These are phyloP conservation scores for Eragrostis nindensis DNA, from an alignment of 176 grass and related monocot species.

Conservation along the genomic window DNA sequence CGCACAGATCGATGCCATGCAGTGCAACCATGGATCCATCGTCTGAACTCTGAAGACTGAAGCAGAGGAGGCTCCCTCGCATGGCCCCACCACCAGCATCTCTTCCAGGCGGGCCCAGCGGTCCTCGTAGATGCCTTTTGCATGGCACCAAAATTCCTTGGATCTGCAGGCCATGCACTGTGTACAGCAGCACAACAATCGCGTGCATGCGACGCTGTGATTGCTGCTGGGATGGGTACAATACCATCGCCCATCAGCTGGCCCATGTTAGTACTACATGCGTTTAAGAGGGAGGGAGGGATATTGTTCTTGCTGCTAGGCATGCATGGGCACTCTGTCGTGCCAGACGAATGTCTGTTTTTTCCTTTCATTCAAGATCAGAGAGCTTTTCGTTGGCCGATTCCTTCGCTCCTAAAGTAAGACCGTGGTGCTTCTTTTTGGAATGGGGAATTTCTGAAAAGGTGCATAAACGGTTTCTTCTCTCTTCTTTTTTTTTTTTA, in stretches of 20 bases:
- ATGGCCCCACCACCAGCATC: not conserved
- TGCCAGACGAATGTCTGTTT: constrained; percentile 25
- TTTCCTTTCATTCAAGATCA: not conserved
- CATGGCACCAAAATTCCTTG: constrained; percentile 28
- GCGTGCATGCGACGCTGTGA: not conserved
- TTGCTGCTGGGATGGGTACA: constrained; percentile 14
- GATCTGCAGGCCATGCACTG: constrained; percentile 25
- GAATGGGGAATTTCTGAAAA: not conserved
- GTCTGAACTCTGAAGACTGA: not conserved
- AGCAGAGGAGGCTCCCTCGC: not conserved
- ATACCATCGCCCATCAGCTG: constrained; percentile 8
- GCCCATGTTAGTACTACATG: too few relatives aligned
- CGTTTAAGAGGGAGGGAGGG: too few relatives aligned
- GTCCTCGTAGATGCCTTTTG: not conserved
- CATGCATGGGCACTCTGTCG: not conserved
- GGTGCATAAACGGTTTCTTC: not conserved
- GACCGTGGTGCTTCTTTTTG: not conserved
- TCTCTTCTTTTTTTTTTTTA: not conserved
- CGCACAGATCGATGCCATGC: not conserved
- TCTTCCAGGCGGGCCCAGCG: not conserved
- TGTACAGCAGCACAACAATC: not conserved
- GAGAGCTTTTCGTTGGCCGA: not conserved
- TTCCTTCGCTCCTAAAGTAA: not conserved
- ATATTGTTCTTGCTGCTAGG: too few relatives aligned
- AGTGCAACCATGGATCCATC: not conserved